Evolutionary conservation across 2,329 filamentous ascomycete species (phyloP).

Genomic region (Clarireedia hainanense): DNA sequence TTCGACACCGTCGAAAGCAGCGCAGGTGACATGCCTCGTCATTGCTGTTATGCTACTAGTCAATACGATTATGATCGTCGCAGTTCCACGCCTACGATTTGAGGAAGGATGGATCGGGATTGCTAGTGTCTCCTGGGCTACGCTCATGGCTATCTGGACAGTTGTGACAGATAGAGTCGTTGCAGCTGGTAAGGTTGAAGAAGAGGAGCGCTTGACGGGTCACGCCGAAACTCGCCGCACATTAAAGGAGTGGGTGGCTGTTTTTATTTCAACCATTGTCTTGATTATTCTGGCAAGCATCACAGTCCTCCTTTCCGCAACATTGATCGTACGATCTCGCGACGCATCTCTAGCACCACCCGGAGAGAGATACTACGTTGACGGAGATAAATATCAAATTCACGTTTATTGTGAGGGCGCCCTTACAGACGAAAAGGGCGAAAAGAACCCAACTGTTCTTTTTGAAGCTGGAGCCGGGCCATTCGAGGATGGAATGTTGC

Average conservation of each 20-base stretch:
- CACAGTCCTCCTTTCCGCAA: slow-evolving; percentile 68
- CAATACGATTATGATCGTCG: slow-evolving; percentile 71
- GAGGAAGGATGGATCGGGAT: slow-evolving; percentile 94
- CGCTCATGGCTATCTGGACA: slow-evolving; percentile 72
- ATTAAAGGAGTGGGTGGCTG: slow-evolving; percentile 74
- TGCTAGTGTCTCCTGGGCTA: slow-evolving; percentile 73
- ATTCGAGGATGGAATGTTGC: slow-evolving; percentile 70
- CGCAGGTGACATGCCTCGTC: slow-evolving; percentile 64
- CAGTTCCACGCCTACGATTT: slow-evolving; percentile 63
- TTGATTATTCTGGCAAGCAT: slow-evolving; percentile 62
- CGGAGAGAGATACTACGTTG: slow-evolving; percentile 72
- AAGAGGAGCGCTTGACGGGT: slow-evolving; percentile 87
- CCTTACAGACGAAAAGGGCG: slow-evolving; percentile 45
- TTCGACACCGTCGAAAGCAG: slow-evolving; percentile 68
- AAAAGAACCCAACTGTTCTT: slow-evolving; percentile 67
- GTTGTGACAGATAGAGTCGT: slow-evolving; percentile 75
- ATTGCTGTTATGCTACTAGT: slow-evolving; percentile 61
- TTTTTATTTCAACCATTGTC: slow-evolving; percentile 66
- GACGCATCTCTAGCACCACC: slow-evolving; percentile 68
- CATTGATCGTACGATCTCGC: slow-evolving; percentile 68
- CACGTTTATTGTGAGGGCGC: slow-evolving; percentile 84
- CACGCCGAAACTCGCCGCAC: slow-evolving; percentile 78
- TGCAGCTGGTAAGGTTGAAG: slow-evolving; percentile 83
- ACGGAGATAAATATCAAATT: slow-evolving; percentile 75
- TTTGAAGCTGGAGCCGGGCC: slow-evolving; percentile 78